Base-by-base conservation (phyloP, 108 stramenopile genomes). In the Bacterosira constricta region DNA sequence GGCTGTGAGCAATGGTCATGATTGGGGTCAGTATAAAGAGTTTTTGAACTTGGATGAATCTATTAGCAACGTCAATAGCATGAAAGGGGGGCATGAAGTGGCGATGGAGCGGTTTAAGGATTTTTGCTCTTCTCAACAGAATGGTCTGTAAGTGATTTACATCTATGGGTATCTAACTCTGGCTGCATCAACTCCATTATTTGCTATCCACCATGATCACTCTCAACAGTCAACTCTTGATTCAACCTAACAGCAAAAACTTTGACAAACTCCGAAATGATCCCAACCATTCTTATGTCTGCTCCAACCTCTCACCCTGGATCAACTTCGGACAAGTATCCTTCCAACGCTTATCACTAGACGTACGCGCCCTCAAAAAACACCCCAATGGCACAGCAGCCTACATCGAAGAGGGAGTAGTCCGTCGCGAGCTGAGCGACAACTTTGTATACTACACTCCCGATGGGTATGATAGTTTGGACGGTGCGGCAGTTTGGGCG, bases 371-470 rank as follows among this genome's bases (percentile, higher is more conserved):
- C 35, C 51, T 89, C 32, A 89, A 92, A 42, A 90, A 85, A 51
- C 70, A 96, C 58, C 73, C 86, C 30, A 86, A 86, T 23, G 91
- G 86, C 2, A 89, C 86, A 5, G 91, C 94, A 11, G 80, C 90
- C 23, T 99, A 92, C 70, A 72, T 98, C 20, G 99, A 99, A 85
- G 98, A 99, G 75, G 90, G 89, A 25, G 83, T 99, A 10, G 90
- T 99, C 13, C 88, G 99, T 13, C 69, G 96, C 5, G 99, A 99
- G 82, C 81, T 99, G 17, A 87, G 94, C 17, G 99, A 99, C 78
- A 99, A 99, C 73, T 98, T 88, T 78, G 90, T 97, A 57, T 97
- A 86, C 82, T 99, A 97, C 85, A 85, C 91, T 35, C 88, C 86
- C 12, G 83, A 91, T 42, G 74, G 71, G 21, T 99, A 99, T 77